Evolutionary conservation across 345 rosid genomes (phyloP).

Genomic region (Limnanthes douglasii): DNA sequence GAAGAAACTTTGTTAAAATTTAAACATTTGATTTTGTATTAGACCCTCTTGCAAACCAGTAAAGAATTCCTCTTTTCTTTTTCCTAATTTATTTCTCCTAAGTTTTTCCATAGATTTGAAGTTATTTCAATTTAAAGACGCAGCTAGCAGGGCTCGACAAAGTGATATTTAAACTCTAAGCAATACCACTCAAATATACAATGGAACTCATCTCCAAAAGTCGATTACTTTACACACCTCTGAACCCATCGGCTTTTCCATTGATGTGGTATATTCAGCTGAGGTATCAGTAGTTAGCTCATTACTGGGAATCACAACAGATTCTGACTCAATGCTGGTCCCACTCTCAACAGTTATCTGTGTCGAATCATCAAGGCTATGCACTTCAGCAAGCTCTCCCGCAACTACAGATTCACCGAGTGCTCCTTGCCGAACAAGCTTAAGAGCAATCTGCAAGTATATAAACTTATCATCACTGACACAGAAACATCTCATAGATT

Average conservation of each 20-base stretch:
- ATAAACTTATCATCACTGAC: too few species aligned
- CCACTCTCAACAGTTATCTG: constrained; percentile 15
- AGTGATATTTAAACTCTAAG: too few species aligned
- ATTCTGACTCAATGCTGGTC: constrained; percentile 13
- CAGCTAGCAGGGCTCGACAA: too few species aligned
- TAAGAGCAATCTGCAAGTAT: constrained; percentile 69
- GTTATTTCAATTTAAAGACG: too few species aligned
- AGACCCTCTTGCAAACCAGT: too few species aligned
- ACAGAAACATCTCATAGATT: too few species aligned
- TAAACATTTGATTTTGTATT: too few species aligned
- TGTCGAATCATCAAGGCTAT: constrained; percentile 9
- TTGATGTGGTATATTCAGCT: constrained; percentile 6
- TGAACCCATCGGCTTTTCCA: background rate
- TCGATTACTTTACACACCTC: background rate
- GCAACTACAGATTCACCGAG: constrained; percentile 24
- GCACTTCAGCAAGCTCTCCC: constrained; percentile 16
- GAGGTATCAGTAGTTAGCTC: constrained; percentile 10
- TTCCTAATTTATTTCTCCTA: too few species aligned
- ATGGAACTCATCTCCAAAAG: background rate
- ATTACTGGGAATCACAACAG: constrained; percentile 12
- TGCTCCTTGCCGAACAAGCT: constrained; percentile 68
- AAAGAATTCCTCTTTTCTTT: too few species aligned
- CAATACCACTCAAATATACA: too few species aligned
- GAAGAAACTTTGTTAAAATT: too few species aligned
- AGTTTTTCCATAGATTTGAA: too few species aligned